Evolutionary conservation across 441 rosid genomes (phyloP), one percentile per base, ranked within the genome.

Genomic region (Pelargonium citronellum): DNA sequence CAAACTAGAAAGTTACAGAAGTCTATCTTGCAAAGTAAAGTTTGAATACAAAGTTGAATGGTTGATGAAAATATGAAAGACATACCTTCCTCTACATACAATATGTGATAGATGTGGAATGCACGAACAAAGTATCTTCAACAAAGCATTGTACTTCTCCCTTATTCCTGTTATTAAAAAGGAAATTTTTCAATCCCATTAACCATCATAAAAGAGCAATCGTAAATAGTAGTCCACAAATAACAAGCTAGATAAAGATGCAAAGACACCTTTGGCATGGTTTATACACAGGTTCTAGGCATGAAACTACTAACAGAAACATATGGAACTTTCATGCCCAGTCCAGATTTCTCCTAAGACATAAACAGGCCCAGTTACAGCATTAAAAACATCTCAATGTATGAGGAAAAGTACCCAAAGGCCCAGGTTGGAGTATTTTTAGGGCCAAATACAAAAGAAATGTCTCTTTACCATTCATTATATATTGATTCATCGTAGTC

Each of bases 21-120:
- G 5, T 10, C 27, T 58, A 3, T 19, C 63, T 51, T 7, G 17
- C 16, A 19, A 58, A 58, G 63, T 58, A 55, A 55, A 55, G 19
- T 55, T 13, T 16, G 19, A 55, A 15, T 17, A 58, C 13, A 58
- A 58, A 58, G 30, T 19, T 58, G 27, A 58, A 7, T 19, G 13
- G 63, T 58, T 58, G 6, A 19, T 58, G 64, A 9, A 44, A 77
- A 47, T 62, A 63, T 34, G 43, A 11, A 16, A 65, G 67, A 17
- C 19, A 15, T 88, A 93, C 98, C 98, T 89, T 77, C 96, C 95
- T n/a, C 77, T 83, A 71, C 79, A 74, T 61, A 84, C 69, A 69
- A 84, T 79, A 43, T 19, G 49, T 41, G 77, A 70, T 76, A 93
- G 78, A 64, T 46, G 86, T 4, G 88, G 84, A 71, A 86, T 77